A percentile compares a stretch with the other conserved stretches of the same genome.
Evolutionary conservation across 2,329 filamentous ascomycete species (phyloP).

Genomic region (Hortaea werneckii): DNA sequence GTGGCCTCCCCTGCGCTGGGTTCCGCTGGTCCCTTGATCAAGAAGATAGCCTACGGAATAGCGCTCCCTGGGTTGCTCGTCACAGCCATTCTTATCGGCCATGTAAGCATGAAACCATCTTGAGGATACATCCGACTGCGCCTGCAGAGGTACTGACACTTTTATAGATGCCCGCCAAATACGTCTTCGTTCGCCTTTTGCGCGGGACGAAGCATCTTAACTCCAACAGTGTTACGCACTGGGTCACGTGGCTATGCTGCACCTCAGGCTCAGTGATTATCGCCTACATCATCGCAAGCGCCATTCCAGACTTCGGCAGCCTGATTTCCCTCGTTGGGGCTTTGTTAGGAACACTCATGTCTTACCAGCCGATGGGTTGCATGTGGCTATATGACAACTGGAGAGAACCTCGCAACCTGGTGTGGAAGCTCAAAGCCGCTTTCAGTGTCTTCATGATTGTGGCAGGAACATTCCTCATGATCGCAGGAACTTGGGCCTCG

Average conservation of each 20-base stretch:
- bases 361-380: constrained; percentile 15
- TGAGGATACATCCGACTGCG: too few relatives aligned
- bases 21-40: constrained; percentile 44
- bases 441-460: constrained; percentile 26
- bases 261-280: constrained; percentile 47
- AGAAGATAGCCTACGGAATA: constrained; percentile 58
- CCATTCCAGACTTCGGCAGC: constrained; percentile 59
- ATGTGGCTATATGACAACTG: constrained; percentile 39
- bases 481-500: constrained; percentile 37
- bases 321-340: constrained; percentile 53
- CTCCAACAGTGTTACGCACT: constrained; percentile 29
- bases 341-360: constrained; percentile 44
- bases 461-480: constrained; percentile 32
- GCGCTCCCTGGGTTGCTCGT: constrained; percentile 62
- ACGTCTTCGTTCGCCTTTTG: constrained; percentile 56
- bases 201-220: constrained; percentile 43
- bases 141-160: constrained; percentile 62
- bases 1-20: constrained; percentile 57
- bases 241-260: constrained; percentile 50
- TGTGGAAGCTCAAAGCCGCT: constrained; percentile 11
- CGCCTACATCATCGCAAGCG: constrained; percentile 58
- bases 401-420: constrained; percentile 8
- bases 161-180: constrained; percentile 33
- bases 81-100: constrained; percentile 57
- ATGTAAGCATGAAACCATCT: constrained; percentile 59